Evolutionary conservation across 441 rosid species (phyloP).

Genomic region (Populus hybrid): DNA sequence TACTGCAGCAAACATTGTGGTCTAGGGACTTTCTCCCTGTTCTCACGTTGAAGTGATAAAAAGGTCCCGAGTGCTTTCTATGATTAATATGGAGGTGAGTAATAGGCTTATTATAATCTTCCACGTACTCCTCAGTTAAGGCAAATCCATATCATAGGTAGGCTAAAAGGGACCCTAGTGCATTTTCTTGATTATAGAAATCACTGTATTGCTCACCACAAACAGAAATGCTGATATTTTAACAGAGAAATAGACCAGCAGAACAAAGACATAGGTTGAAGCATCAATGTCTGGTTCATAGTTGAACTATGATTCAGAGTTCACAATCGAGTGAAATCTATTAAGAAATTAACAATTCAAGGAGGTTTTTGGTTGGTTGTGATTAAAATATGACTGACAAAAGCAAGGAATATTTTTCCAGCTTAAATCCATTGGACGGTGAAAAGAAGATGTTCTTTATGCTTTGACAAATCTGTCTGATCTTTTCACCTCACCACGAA

Average conservation of each 20-base stretch:
- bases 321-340: constrained; percentile 23
- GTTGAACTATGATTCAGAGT: constrained; percentile 30
- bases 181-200: constrained; percentile 7
- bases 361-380: constrained; percentile 19
- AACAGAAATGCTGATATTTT: constrained; percentile 15
- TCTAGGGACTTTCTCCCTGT: neutral
- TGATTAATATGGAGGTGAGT: constrained; percentile 10
- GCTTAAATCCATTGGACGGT: constrained; percentile 1
- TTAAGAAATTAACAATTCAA: constrained; percentile 12
- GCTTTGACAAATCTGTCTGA: neutral
- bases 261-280: constrained; percentile 11
- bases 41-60: neutral
- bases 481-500: constrained; percentile 13
- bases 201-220: constrained; percentile 20
- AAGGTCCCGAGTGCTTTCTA: constrained; percentile 10
- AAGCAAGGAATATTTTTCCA: neutral
- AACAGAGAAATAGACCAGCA: constrained; percentile 9
- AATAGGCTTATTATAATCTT: constrained; percentile 14
- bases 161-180: constrained; percentile 35
- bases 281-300: constrained; percentile 5
- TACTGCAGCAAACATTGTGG: constrained; percentile 24
- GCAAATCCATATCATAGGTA: constrained; percentile 22
- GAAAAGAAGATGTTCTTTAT: neutral
- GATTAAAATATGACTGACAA: neutral
- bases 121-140: constrained; percentile 28